These are phyloP conservation scores for Melastoma malabathricum DNA, from an alignment of 345 rosid genomes.

Conservation along the genomic window DNA sequence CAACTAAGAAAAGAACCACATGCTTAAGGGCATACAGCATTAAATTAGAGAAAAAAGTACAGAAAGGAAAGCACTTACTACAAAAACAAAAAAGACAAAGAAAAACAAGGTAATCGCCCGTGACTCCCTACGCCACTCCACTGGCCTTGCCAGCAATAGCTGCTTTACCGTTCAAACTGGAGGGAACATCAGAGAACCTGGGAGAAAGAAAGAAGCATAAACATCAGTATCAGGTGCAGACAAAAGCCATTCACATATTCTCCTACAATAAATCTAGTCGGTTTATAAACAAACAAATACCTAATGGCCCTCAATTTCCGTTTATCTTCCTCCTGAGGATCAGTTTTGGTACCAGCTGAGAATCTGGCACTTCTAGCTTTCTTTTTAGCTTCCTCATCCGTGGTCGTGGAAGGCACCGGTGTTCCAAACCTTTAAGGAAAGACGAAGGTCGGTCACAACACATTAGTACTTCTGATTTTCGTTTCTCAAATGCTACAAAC, in stretches of 20 bases:
- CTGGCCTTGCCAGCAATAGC: conserved; percentile 55
- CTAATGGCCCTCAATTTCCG: conserved; percentile 73
- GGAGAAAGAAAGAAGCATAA: background rate
- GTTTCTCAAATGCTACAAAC: no score
- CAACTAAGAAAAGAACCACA: background rate
- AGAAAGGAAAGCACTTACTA: background rate
- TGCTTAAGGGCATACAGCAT: no score
- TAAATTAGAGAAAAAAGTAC: no score
- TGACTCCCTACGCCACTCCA: conserved; percentile 28
- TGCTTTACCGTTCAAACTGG: conserved; percentile 30
- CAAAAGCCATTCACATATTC: background rate
- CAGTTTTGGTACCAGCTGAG: conserved; percentile 31
- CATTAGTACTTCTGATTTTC: no score
- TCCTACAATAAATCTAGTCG: background rate
- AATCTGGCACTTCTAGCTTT: conserved; percentile 78
- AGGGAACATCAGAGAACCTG: conserved; percentile 52
- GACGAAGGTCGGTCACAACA: background rate
- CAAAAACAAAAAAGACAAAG: conserved; percentile 24
- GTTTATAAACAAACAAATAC: conserved; percentile 13
- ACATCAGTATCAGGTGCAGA: background rate
- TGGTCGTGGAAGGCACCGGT: conserved; percentile 23
- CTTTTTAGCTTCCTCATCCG: conserved; percentile 65
- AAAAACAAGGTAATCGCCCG: conserved; percentile 3
- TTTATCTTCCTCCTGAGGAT: conserved; percentile 55
- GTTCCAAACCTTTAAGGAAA: conserved; percentile 55